Conservation (phyloP, 2,329 filamentous ascomycete species). For the Alternaria brassicae region DNA sequence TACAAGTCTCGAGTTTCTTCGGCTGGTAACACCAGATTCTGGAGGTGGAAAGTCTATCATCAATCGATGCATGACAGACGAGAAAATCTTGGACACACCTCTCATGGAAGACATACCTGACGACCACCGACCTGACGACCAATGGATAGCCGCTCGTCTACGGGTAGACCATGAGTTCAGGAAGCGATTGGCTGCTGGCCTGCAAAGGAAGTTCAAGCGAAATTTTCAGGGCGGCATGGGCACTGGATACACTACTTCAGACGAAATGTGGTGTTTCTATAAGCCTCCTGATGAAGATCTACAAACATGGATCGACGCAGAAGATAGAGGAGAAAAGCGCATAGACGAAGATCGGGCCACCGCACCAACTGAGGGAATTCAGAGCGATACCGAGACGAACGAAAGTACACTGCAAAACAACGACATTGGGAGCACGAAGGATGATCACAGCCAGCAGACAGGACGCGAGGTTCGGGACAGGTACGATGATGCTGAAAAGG, state of each 20-base stretch:
- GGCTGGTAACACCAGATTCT: slow-evolving; percentile 54
- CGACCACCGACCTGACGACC: slow-evolving; percentile 63
- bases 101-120: slow-evolving; percentile 58
- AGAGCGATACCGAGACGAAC: slow-evolving; percentile 4
- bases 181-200: slow-evolving; percentile 56
- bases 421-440: not conserved
- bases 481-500: slow-evolving; percentile 7
- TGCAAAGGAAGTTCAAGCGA: slow-evolving; percentile 49
- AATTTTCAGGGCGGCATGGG: slow-evolving; percentile 48
- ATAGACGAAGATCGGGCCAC: slow-evolving; percentile 26
- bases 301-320: slow-evolving; percentile 32
- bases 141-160: slow-evolving; percentile 65
- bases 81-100: slow-evolving; percentile 58
- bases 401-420: slow-evolving; percentile 12
- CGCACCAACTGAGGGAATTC: not conserved
- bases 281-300: slow-evolving; percentile 40
- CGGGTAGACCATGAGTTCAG: slow-evolving; percentile 66
- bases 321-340: slow-evolving; percentile 28
- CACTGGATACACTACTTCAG: slow-evolving; percentile 46
- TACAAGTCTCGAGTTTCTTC: slow-evolving; percentile 68
- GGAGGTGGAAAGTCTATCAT: slow-evolving; percentile 54
- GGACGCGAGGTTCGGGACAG: slow-evolving; percentile 10
- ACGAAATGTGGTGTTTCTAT: slow-evolving; percentile 64
- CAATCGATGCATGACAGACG: slow-evolving; percentile 61
- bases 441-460: not conserved